Evolutionary conservation across 768 basidiomycete genomes (phyloP).

Genomic region (Agrocybe praecox): DNA sequence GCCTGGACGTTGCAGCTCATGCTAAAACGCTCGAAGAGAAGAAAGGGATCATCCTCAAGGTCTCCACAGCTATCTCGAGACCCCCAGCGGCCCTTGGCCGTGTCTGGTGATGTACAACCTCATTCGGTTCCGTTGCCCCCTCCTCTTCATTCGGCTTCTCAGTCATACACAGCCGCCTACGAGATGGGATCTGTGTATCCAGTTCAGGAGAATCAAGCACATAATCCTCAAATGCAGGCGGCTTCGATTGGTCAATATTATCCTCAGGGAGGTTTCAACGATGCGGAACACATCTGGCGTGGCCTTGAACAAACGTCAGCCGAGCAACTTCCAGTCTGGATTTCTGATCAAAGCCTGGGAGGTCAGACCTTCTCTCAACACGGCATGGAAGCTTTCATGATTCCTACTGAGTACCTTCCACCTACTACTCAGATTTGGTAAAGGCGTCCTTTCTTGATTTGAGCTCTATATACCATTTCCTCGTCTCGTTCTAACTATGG

Average conservation of each 20-base stretch:
- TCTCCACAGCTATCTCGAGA: slow-evolving; percentile 66
- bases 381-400: slow-evolving; percentile 84
- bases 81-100: slow-evolving; percentile 46
- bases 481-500: not conserved
- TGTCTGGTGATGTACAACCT: slow-evolving; percentile 47
- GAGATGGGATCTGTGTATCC: slow-evolving; percentile 35
- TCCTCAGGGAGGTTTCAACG: slow-evolving; percentile 30
- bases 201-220: slow-evolving; percentile 30
- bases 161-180: slow-evolving; percentile 61
- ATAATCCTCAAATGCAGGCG: slow-evolving; percentile 20
- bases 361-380: slow-evolving; percentile 76
- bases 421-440: slow-evolving; percentile 78
- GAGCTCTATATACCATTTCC: not conserved
- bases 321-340: slow-evolving; percentile 84
- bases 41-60: slow-evolving; percentile 57
- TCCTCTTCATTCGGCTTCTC: slow-evolving; percentile 40
- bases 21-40: slow-evolving; percentile 75
- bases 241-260: slow-evolving; percentile 28
- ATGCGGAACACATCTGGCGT: slow-evolving; percentile 75
- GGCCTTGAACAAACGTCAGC: slow-evolving; percentile 72
- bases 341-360: slow-evolving; percentile 81
- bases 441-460: slow-evolving; percentile 10
- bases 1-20: slow-evolving; percentile 89
- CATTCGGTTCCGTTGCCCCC: slow-evolving; percentile 26
- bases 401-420: slow-evolving; percentile 75